Percentiles rank a stretch among this genome's conserved stretches.
These are phyloP conservation scores for Ephemerocybe angulata DNA, from an alignment of 768 basidiomycete species.

Conservation along the genomic window DNA sequence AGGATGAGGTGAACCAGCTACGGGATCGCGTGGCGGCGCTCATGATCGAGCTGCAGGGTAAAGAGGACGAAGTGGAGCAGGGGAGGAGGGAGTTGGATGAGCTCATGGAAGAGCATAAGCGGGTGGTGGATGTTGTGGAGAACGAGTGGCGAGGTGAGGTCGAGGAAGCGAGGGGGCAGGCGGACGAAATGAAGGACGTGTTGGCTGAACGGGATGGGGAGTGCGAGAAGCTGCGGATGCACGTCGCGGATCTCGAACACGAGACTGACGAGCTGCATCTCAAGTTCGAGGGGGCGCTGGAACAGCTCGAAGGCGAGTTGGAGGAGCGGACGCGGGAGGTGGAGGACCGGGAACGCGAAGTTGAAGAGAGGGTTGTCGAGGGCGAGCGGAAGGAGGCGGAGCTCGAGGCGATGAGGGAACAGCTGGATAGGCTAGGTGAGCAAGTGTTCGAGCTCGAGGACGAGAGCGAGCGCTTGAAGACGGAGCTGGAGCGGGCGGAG, in stretches of 20 bases:
- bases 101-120: slow-evolving; percentile 67
- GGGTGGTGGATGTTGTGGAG: slow-evolving; percentile 70
- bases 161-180: slow-evolving; percentile 71
- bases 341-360: slow-evolving; percentile 55
- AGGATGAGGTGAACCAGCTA: slow-evolving; percentile 69
- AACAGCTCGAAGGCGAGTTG: slow-evolving; percentile 73
- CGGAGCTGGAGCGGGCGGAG: slow-evolving; percentile 32
- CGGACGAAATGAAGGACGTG: slow-evolving; percentile 77
- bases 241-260: slow-evolving; percentile 71
- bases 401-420: slow-evolving; percentile 65
- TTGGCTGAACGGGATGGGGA: slow-evolving; percentile 79
- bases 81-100: slow-evolving; percentile 78
- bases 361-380: slow-evolving; percentile 55
- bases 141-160: slow-evolving; percentile 88
- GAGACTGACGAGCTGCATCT: slow-evolving; percentile 64
- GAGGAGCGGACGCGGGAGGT: slow-evolving; percentile 79
- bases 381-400: slow-evolving; percentile 71
- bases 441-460: slow-evolving; percentile 85
- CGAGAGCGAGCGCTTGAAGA: slow-evolving; percentile 42
- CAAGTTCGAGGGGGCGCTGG: slow-evolving; percentile 72
- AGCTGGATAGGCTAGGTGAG: slow-evolving; percentile 78
- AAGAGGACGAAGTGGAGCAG: slow-evolving; percentile 82
- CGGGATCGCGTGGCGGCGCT: slow-evolving; percentile 77
- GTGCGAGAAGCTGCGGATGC: slow-evolving; percentile 67
- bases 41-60: slow-evolving; percentile 79